Percentiles rank a stretch among this genome's conserved stretches.
Conservation (phyloP, 352 stramenopile species). For the Pythium utonaiense region DNA sequence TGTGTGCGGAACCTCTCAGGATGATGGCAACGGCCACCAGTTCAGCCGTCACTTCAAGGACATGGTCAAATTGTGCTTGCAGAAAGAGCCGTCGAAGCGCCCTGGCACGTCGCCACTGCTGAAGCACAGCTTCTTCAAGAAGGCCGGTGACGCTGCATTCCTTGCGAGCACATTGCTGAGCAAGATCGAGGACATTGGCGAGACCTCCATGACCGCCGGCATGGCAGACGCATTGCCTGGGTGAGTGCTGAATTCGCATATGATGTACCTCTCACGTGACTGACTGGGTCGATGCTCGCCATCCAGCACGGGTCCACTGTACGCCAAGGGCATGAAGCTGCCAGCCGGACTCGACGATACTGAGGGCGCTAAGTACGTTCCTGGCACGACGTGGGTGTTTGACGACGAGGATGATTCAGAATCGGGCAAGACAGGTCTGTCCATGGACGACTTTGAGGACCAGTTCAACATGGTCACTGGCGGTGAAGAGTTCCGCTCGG, state of each 20-base stretch:
- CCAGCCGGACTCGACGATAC: constrained; percentile 49
- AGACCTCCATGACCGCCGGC: constrained; percentile 83
- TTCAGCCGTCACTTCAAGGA: constrained; percentile 88
- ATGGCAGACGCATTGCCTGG: constrained; percentile 78
- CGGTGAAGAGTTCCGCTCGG: constrained; percentile 82
- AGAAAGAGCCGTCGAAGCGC: constrained; percentile 85
- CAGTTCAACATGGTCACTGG: constrained; percentile 87
- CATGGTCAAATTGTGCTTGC: constrained; percentile 85
- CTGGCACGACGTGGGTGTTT: constrained; percentile 88
- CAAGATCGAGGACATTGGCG: constrained; percentile 86
- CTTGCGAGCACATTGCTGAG: constrained; percentile 58
- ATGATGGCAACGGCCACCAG: constrained; percentile 78
- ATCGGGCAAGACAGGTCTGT: constrained; percentile 53
- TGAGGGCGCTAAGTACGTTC: constrained; percentile 81
- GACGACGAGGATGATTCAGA: constrained; percentile 68
- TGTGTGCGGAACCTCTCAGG: constrained; percentile 24
- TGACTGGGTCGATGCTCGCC: not conserved
- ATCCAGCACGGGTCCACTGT: constrained; percentile 69
- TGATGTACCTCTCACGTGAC: not conserved
- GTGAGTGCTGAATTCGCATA: constrained; percentile 28
- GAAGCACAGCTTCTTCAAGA: constrained; percentile 90
- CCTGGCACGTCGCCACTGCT: constrained; percentile 76
- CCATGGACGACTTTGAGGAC: constrained; percentile 84
- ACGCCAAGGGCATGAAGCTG: constrained; percentile 76
- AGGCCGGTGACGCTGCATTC: constrained; percentile 68